phyloP scores from a whole-genome alignment of 2,329 filamentous ascomycete genomes.

The Alternaria tenuissima region DNA sequence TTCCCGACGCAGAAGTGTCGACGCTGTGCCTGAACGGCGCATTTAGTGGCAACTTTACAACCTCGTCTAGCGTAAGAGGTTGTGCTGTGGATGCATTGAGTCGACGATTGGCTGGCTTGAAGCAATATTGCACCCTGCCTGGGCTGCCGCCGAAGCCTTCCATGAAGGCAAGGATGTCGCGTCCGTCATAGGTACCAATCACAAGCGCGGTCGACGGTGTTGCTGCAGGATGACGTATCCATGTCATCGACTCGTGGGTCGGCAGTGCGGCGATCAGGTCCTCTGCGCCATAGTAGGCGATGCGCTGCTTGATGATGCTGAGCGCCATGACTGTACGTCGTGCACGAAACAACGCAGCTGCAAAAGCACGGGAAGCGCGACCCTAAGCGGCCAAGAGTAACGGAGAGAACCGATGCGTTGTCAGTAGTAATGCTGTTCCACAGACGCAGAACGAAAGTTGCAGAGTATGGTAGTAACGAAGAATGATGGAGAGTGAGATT shows the following conservation, averaged over 20 bases:
- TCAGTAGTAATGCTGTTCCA: no score
- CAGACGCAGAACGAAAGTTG: no score
- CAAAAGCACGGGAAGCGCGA: background rate
- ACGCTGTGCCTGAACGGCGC: background rate
- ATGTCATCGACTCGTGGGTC: background rate
- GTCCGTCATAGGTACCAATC: background rate
- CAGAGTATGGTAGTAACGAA: no score
- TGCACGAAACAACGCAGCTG: background rate
- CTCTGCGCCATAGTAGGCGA: background rate
- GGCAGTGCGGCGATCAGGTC: background rate
- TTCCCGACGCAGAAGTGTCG: background rate
- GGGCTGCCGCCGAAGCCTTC: background rate
- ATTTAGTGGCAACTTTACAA: background rate
- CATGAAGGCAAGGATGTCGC: background rate
- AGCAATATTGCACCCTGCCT: background rate
- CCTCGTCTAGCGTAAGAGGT: background rate
- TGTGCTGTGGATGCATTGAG: background rate
- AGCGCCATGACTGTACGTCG: background rate
- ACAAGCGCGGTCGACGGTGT: background rate
- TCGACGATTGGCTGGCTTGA: background rate
- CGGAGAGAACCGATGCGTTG: no score
- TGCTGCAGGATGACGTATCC: background rate
- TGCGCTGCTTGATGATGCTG: background rate
- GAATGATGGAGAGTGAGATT: no score
- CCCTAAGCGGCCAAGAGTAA: background rate